Base-by-base conservation (phyloP, 2,329 filamentous ascomycete species). In the Colletotrichum chrysophilum region DNA sequence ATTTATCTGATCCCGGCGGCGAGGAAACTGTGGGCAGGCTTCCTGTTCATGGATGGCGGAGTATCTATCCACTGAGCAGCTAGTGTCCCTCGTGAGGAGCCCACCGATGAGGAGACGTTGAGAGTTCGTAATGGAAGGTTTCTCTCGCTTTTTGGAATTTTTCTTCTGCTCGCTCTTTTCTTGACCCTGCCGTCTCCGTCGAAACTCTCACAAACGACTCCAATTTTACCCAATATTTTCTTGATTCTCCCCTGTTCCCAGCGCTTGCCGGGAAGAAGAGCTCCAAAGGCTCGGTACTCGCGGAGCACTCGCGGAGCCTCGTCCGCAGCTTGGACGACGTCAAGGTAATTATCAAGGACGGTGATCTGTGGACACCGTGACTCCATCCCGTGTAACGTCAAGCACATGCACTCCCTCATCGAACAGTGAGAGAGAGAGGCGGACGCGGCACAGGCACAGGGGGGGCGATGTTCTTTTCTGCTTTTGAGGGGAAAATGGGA, bases 291-390 rank as follows among this genome's bases (percentile, higher is more conserved):
- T 75, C 73, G 73, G 73, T 75, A 75, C 73, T 34, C 55, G 66
- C 73, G 69, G 64, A 75, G 69, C 73, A 75, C 73, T 34, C 55
- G 66, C 73, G 64, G 69, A 75, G 62, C 73, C 73, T 73, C 56
- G 73, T 56, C 70, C 69, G 69, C 64, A 65, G 36, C 14, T 28
- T 21, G 56, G 68, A 73, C 73, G 69, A 75, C 73, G 73, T 75
- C 73, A 75, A 56, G 69, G 69, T 68, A 73, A 75, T 75, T 72
- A 67, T 58, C 55, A 72, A 75, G 73, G 69, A 75, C 69, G 73
- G 43, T 73, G 73, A 75, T 75, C 73, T 64, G 73, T 75, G 73
- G 60, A 38, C 68, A 55, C 43, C 34, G 61, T 21, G 60, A 61
- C 32, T n/a, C 67, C 61, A 48, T 62, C 36, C 62, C 55, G 55